Conservation (phyloP, 176 grass and related monocot genomes). For the Aegilops sharonensis region DNA sequence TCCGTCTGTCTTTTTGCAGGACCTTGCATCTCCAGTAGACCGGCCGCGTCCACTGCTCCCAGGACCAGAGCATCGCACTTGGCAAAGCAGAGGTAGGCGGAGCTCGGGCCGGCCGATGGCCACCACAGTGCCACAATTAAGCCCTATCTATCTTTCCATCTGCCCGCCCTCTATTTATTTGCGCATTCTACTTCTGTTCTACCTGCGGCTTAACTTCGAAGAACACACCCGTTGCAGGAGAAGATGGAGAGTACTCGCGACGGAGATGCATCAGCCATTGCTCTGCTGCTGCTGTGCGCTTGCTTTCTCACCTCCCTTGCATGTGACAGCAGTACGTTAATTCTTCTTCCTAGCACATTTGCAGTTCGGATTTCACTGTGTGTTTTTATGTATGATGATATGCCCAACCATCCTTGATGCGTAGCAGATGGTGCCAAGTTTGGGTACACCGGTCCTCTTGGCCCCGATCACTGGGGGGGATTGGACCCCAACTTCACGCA, state of each 20-base stretch:
- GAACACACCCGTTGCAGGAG: background rate
- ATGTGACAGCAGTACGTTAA: slow-evolving; percentile 36
- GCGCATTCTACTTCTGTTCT: background rate
- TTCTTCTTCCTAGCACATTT: background rate
- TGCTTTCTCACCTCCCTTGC: slow-evolving; percentile 6
- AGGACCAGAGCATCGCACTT: background rate
- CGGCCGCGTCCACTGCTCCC: background rate
- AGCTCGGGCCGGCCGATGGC: background rate
- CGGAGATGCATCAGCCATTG: background rate
- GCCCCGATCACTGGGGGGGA: slow-evolving; percentile 57
- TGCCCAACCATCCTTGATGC: background rate
- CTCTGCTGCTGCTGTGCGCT: slow-evolving; percentile 9
- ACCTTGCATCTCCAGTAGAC: background rate
- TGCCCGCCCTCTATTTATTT: slow-evolving; percentile 24
- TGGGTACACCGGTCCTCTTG: slow-evolving; percentile 48
- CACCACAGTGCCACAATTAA: background rate
- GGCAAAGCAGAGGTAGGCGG: slow-evolving; percentile 15
- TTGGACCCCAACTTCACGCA: slow-evolving; percentile 48
- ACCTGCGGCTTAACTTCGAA: background rate
- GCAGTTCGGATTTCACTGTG: background rate
- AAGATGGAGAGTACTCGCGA: background rate
- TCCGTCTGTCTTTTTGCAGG: slow-evolving; percentile 8
- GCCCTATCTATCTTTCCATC: background rate
- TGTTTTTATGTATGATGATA: background rate
- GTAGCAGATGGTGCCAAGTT: slow-evolving; percentile 40